A percentile compares a stretch with the other conserved stretches of the same genome.
phyloP scores from a whole-genome alignment of 2,329 filamentous ascomycete species.

The Calonectria henricotiae region DNA sequence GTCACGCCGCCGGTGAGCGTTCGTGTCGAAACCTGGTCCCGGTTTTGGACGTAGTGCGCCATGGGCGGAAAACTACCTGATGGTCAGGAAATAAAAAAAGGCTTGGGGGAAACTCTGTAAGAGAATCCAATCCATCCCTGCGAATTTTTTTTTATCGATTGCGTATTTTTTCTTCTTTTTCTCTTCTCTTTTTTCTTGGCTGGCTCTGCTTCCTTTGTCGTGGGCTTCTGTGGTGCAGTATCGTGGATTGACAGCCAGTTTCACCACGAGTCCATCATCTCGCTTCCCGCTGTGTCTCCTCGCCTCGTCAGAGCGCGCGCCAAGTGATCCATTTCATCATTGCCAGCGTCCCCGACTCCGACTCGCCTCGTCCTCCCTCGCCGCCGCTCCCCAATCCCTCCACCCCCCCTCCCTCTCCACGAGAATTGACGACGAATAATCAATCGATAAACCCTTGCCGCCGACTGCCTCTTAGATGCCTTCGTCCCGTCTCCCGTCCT shows the following conservation, averaged over 20 bases:
- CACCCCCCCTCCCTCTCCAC: background rate
- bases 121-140: conserved; percentile 8
- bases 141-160: background rate
- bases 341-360: background rate
- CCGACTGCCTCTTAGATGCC: conserved; percentile 10
- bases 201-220: background rate
- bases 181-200: background rate
- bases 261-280: conserved; percentile 11
- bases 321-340: conserved; percentile 15
- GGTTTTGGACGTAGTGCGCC: conserved; percentile 19
- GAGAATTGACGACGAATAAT: background rate
- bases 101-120: background rate
- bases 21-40: conserved; percentile 12
- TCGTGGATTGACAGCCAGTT: conserved; percentile 5
- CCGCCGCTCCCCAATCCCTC: background rate
- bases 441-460: background rate
- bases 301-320: conserved; percentile 8
- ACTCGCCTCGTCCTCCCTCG: background rate
- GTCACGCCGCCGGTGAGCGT: conserved; percentile 27
- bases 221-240: conserved; percentile 11
- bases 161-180: background rate
- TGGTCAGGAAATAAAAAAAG: conserved; percentile 20
- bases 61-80: conserved; percentile 10
- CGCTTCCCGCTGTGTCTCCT: conserved; percentile 15
- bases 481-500: background rate